Evolutionary conservation across 23 red algal species (phyloP), one percentile per base, ranked within the genome.

Genomic region (Agarophyton chilense): DNA sequence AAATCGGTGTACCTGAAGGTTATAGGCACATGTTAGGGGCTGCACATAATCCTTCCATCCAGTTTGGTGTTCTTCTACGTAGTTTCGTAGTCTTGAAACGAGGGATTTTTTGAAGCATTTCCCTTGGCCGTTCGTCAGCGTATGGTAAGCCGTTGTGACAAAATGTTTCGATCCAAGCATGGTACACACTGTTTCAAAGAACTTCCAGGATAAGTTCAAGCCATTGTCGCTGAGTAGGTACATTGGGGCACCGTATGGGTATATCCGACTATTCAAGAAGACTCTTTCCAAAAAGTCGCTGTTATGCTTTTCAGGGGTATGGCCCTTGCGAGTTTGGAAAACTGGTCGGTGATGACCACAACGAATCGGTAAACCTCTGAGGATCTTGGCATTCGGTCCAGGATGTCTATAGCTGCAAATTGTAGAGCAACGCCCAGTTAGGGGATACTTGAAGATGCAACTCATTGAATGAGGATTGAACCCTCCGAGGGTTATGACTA

Each of bases 81-180:
- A 90, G 18, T 77, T 4, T 21, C 2, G 68, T 1, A 90, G 55
- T 12, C 14, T 7, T 31, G 43, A 1, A 16, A 66, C 72, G 10
- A 90, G 10, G 26, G 86, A 79, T 4, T 56, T 46, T 4, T 65
- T 90, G 40, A 78, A 79, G 4, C 86, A 24, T 64, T 79, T 67
- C n/a, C 79, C 72, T 25, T 78, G 86, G 42, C 86, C 52, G 19
- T 79, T 77, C 17, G 72, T 33, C 21, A 19, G 68, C 6, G 45
- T 68, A 41, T 90, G 72, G 32, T 90, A 90, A 2, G 86, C 63
- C 8, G 86, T 65, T 5, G 72, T 61, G 52, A 79, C 65, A 18
- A 33, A 60, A 34, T 64, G 44, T 31, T 66, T 6, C 29, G 51
- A 36, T 9, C 54, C 68, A 10, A 90, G 24, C 2, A 90, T 25